Evolutionary conservation across 345 rosid genomes (phyloP), one percentile per base, ranked within the genome.

Genomic region (Mangifera indica): DNA sequence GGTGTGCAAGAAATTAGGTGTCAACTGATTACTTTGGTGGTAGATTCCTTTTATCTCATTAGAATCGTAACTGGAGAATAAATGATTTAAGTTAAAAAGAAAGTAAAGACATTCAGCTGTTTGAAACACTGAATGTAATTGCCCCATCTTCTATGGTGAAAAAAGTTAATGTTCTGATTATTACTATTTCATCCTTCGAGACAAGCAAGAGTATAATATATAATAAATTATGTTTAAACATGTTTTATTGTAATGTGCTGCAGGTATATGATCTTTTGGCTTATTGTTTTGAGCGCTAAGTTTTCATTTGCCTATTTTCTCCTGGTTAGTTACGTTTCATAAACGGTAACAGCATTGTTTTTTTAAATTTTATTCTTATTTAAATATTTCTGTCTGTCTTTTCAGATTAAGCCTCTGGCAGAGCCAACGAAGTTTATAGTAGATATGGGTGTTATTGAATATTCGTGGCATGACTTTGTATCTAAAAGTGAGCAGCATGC

Each of bases 381-480:
- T 67, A 56, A 57, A 46, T 12, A 22, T 24, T 1, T 18, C 70
- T 65, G 14, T 34, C 37, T 68, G 60, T 65, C 75, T 78, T 77
- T 76, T 83, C 88, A 94, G 99, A 95, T 95, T 78, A 71, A 67
- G 83, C 99, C 99, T 7, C 77, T 95, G 66, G 99, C 89, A 73
- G 55, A 80, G 68, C 99, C 99, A 54, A 95, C 99, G 76, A 78
- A 62, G 81, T 57, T 18, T 54, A 84, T 95, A 71, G 81, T 92
- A 61, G 5, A 15, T 7, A 86, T 83, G 86, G 75, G 80, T 74
- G 26, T 73, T 72, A 63, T 94, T 58, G 34, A 67, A 48, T 95
- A 95, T 75, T 95, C 99, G 34, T 95, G 99, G 99, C 99, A 95
- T 83, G 99, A 95, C 84, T 74, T 95, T 79, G 93, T 95, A 66